A percentile compares a stretch with the other conserved stretches of the same genome.
Evolutionary conservation across 2,329 filamentous ascomycete species (phyloP).

Genomic region (Leptodontidium sp.): DNA sequence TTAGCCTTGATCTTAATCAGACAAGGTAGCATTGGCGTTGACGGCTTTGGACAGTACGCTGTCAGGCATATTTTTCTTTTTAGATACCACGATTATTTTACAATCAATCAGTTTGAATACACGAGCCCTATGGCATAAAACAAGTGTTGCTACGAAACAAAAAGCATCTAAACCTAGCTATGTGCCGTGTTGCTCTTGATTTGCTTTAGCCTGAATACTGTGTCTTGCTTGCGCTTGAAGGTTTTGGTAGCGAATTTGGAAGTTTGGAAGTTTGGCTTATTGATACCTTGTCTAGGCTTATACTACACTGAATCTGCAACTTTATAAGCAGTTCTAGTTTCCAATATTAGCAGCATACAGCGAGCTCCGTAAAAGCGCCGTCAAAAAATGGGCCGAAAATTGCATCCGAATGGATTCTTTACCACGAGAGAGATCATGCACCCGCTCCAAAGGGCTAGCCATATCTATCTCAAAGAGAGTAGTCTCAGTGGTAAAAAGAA

Average conservation of each 20-base stretch:
- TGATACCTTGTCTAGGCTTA: too few relatives aligned
- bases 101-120: constrained; percentile 14
- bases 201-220: neutral
- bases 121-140: constrained; percentile 5
- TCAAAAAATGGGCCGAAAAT: too few relatives aligned
- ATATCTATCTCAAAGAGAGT: too few relatives aligned
- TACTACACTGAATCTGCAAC: too few relatives aligned
- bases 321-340: too few relatives aligned
- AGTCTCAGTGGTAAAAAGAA: too few relatives aligned
- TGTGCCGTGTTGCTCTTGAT: neutral
- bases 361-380: too few relatives aligned
- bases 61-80: constrained; percentile 8
- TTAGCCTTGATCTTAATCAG: neutral
- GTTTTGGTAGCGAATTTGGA: neutral
- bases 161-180: neutral
- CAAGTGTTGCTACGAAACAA: neutral
- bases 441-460: too few relatives aligned
- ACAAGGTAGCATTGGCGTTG: constrained; percentile 16
- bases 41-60: constrained; percentile 5
- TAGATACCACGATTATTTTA: constrained; percentile 26
- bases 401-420: too few relatives aligned
- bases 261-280: too few relatives aligned
- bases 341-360: too few relatives aligned
- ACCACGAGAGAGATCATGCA: too few relatives aligned
- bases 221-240: neutral